Base-by-base conservation (phyloP, 2,329 filamentous ascomycete genomes). In the Ophidiomyces ophidiicola region DNA sequence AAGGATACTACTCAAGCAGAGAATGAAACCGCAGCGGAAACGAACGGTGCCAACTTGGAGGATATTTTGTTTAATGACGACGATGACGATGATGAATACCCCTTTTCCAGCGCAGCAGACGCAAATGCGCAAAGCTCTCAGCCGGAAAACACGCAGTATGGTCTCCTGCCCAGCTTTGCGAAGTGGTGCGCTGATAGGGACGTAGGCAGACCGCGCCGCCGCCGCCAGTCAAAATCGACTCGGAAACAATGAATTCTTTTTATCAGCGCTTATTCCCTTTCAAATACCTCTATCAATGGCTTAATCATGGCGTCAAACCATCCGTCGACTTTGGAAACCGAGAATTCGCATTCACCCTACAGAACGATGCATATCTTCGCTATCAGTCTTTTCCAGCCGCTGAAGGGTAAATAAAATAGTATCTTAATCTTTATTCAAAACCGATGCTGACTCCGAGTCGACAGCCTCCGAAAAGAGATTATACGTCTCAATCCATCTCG, bases 231-330 rank as follows among this genome's bases (percentile, higher is more conserved):
- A 60, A 61, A 51, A 82, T 77, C 26, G 84, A 94, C 50, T 78
- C 83, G 1, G 83, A 87, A 54, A 74, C 92, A 7, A 86, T 96
- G 77, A 77, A 82, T 52, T 83, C 81, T 47, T 98, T 94, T 66
- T 98, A 98, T 59, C 83, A 93, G 56, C 83, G 90, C 33, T 70
- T 98, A 25, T 96, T 96, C 53, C 90, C 90, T 3, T 98, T 93
- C 70, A 78, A 87, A 44, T 81, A 84, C 45, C 76, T 96, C 14
- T 98, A 94, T 63, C 87, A 94, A 60, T 98, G 90, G 90, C 75
- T 98, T 33, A 98, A 96, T 57, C 90, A 96, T 62, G 84, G 83
- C 39, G 80, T 85, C 5, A 78, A 78, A 5, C 87, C 90, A 0
- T 80, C 81, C 3, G 80, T 78, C 48, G 87, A 96, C 61, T 96